These are phyloP conservation scores for Rhizopogon vulgaris DNA, from an alignment of 768 basidiomycete species.

Conservation along the genomic window DNA sequence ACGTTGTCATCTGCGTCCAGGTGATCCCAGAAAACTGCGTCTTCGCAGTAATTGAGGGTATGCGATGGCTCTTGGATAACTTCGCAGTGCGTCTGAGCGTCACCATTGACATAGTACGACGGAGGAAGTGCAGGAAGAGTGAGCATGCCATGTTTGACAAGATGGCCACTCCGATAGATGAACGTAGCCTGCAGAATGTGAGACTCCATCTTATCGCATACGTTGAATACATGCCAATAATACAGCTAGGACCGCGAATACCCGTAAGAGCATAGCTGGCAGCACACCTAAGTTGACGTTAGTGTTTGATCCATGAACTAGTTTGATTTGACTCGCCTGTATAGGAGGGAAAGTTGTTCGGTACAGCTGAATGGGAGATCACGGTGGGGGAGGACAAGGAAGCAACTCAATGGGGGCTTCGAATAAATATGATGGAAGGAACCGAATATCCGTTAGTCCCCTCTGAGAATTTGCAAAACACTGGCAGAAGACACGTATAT, in stretches of 20 bases:
- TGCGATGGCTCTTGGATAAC: conserved; percentile 25
- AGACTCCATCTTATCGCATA: not conserved
- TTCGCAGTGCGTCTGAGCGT: conserved; percentile 42
- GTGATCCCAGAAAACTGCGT: conserved; percentile 61
- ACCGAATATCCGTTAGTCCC: too few species aligned
- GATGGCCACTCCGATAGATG: conserved; percentile 38
- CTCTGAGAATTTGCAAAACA: too few species aligned
- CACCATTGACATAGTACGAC: conserved; percentile 46
- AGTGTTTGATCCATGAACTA: not conserved
- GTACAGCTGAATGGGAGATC: too few species aligned
- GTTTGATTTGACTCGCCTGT: not conserved
- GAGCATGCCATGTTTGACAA: conserved; percentile 37
- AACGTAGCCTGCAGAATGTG: conserved; percentile 32
- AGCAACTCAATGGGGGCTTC: not conserved
- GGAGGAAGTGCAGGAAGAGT: conserved; percentile 37
- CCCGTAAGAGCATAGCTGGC: not conserved
- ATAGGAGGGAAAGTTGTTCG: not conserved
- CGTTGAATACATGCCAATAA: not conserved
- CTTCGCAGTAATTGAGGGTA: conserved; percentile 51
- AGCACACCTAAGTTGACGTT: not conserved
- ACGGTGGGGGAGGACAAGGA: not conserved
- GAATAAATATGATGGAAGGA: too few species aligned
- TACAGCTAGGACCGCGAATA: not conserved
- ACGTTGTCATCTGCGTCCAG: conserved; percentile 32
- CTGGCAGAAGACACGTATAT: too few species aligned